Conservation (phyloP, 345 rosid species). For the Clarkia xantiana region DNA sequence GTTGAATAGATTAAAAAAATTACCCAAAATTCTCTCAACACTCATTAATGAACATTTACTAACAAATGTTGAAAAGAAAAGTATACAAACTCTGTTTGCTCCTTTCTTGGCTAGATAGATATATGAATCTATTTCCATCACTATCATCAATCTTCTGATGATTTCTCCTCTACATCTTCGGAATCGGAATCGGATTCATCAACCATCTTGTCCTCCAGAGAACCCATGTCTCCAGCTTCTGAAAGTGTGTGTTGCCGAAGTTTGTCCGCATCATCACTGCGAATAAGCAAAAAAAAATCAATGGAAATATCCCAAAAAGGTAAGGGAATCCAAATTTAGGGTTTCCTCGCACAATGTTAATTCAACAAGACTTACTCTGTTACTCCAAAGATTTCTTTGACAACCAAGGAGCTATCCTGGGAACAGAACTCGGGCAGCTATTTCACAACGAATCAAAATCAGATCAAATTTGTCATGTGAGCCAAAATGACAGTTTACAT, state of each 20-base stretch:
- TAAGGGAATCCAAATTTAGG: too few relatives aligned
- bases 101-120: too few relatives aligned
- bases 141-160: too few relatives aligned
- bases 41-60: too few relatives aligned
- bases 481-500: background rate
- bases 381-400: slow-evolving; percentile 91
- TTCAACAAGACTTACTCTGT: slow-evolving; percentile 44
- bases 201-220: slow-evolving; percentile 76
- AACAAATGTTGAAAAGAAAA: too few relatives aligned
- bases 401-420: slow-evolving; percentile 57
- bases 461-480: slow-evolving; percentile 2
- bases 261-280: slow-evolving; percentile 78
- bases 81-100: too few relatives aligned
- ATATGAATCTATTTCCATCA: too few relatives aligned
- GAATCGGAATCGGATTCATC: slow-evolving; percentile 45
- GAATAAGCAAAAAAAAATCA: background rate
- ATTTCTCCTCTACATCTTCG: too few relatives aligned
- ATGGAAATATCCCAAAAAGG: too few relatives aligned
- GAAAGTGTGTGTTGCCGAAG: slow-evolving; percentile 61
- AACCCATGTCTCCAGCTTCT: slow-evolving; percentile 73
- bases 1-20: too few relatives aligned
- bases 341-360: too few relatives aligned
- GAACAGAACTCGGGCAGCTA: slow-evolving; percentile 90
- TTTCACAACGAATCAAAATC: slow-evolving; percentile 11
- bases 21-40: too few relatives aligned